These are phyloP conservation scores for Acacia concinna DNA, from an alignment of 331 rosid genomes.

Conservation along the genomic window DNA sequence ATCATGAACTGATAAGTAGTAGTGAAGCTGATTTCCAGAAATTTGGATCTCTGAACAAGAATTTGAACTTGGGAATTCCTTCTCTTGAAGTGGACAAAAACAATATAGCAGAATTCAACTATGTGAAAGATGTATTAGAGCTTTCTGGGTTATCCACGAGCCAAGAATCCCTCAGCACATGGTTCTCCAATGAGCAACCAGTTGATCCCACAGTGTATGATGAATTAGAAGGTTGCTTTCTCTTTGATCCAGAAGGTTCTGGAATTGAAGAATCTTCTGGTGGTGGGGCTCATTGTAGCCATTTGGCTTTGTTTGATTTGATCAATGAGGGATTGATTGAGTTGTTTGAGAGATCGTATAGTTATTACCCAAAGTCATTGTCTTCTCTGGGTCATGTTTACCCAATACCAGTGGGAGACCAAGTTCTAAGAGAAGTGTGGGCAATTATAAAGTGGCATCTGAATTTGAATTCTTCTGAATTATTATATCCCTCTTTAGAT, in stretches of 20 bases:
- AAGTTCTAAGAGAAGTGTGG: slow-evolving; percentile 65
- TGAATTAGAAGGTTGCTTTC: slow-evolving; percentile 56
- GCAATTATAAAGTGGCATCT: slow-evolving; percentile 55
- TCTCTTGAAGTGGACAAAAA: slow-evolving; percentile 36
- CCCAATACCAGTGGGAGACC: slow-evolving; percentile 50
- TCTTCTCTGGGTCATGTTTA: slow-evolving; percentile 46
- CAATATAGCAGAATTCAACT: slow-evolving; percentile 53
- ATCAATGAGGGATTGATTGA: slow-evolving; percentile 71
- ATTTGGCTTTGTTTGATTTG: slow-evolving; percentile 66
- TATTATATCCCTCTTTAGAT: slow-evolving; percentile 50
- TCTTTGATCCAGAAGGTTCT: slow-evolving; percentile 52
- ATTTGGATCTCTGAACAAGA: neutral
- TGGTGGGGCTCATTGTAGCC: slow-evolving; percentile 41
- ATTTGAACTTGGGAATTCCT: slow-evolving; percentile 28
- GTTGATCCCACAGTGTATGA: slow-evolving; percentile 53
- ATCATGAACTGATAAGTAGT: slow-evolving; percentile 15
- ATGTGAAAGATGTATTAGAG: slow-evolving; percentile 68
- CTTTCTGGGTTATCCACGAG: slow-evolving; percentile 49
- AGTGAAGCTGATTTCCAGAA: slow-evolving; percentile 25
- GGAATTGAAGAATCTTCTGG: slow-evolving; percentile 16
- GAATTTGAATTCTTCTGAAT: slow-evolving; percentile 31
- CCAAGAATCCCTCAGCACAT: slow-evolving; percentile 36
- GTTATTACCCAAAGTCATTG: slow-evolving; percentile 54
- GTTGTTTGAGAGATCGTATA: slow-evolving; percentile 61
- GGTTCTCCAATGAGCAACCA: slow-evolving; percentile 64